Percentiles rank a stretch among this genome's conserved stretches.
These are phyloP conservation scores for Pleodorina starrii DNA, from an alignment of 139 green algal species.

Conservation along the genomic window DNA sequence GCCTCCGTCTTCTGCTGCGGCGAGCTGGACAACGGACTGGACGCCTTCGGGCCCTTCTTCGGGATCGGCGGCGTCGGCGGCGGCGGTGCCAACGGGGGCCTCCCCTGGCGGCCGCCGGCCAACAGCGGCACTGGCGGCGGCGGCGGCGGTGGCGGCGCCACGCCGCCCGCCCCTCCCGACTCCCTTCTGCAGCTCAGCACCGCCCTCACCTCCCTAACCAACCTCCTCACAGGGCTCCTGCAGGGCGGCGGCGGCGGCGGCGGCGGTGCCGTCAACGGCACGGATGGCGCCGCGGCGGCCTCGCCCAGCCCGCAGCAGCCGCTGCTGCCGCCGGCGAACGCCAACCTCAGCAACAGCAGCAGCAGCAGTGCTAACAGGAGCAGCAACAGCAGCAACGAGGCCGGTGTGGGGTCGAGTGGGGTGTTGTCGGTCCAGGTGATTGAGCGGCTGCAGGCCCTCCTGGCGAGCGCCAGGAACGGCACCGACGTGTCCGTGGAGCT, in stretches of 20 bases:
- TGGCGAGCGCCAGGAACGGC: slow-evolving; percentile 1
- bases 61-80: not conserved
- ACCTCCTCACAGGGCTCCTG: not conserved
- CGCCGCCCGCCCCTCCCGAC: not conserved
- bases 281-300: not conserved
- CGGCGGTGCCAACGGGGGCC: not conserved
- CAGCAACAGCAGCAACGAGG: not conserved
- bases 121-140: not conserved
- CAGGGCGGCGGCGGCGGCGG: not conserved
- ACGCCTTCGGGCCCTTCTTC: not conserved
- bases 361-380: not conserved
- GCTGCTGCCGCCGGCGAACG: not conserved
- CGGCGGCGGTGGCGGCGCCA: not conserved
- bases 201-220: slow-evolving; percentile 1
- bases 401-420: not conserved
- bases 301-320: too few relatives aligned
- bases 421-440: not conserved
- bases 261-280: not conserved
- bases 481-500: slow-evolving; percentile 13
- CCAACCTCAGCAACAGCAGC: not conserved
- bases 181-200: not conserved
- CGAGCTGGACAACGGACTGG: not conserved
- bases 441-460: slow-evolving; percentile 5
- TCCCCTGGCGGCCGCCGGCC: not conserved
- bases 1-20: slow-evolving; percentile 54